Evolutionary conservation across 2,329 filamentous ascomycete genomes (phyloP).

Genomic region (Microcyclospora pomicola): DNA sequence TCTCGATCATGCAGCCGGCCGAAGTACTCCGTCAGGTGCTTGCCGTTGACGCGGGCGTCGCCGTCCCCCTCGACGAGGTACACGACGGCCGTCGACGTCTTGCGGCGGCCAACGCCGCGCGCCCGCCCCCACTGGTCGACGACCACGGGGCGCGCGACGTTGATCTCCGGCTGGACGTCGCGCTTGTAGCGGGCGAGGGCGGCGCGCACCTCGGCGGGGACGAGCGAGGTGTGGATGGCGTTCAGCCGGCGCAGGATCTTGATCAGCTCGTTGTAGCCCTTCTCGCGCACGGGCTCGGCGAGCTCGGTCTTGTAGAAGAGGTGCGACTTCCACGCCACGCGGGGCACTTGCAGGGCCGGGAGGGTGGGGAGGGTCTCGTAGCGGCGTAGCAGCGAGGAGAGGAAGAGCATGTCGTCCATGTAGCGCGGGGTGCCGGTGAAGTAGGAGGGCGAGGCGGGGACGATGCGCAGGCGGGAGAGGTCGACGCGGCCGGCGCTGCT

Average conservation of each 20-base stretch:
- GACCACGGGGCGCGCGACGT: conserved; percentile 45
- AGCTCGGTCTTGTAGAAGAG: conserved; percentile 58
- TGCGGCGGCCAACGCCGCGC: conserved; percentile 69
- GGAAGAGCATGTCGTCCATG: conserved; percentile 65
- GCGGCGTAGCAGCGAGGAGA: conserved; percentile 58
- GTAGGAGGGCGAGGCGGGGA: conserved; percentile 84
- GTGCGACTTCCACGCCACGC: conserved; percentile 68
- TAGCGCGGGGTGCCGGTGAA: conserved; percentile 78
- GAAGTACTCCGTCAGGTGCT: conserved; percentile 68
- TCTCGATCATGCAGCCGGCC: conserved; percentile 84
- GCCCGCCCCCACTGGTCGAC: conserved; percentile 69
- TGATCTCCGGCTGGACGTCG: conserved; percentile 56
- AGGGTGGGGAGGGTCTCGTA: conserved; percentile 61
- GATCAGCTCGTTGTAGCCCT: conserved; percentile 67
- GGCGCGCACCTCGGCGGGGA: conserved; percentile 53
- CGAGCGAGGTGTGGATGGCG: conserved; percentile 65
- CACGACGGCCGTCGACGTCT: conserved; percentile 71
- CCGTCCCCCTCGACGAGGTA: conserved; percentile 88
- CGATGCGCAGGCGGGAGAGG: conserved; percentile 43
- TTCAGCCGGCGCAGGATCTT: conserved; percentile 67
- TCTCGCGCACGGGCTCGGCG: conserved; percentile 58
- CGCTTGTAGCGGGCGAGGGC: conserved; percentile 60
- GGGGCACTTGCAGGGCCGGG: conserved; percentile 50
- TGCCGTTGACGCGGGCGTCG: conserved; percentile 80
- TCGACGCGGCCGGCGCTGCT: conserved; percentile 2